A percentile compares a stretch with the other conserved stretches of the same genome.
Evolutionary conservation across 345 rosid species (phyloP).

Genomic region (Hibiscus mutabilis): DNA sequence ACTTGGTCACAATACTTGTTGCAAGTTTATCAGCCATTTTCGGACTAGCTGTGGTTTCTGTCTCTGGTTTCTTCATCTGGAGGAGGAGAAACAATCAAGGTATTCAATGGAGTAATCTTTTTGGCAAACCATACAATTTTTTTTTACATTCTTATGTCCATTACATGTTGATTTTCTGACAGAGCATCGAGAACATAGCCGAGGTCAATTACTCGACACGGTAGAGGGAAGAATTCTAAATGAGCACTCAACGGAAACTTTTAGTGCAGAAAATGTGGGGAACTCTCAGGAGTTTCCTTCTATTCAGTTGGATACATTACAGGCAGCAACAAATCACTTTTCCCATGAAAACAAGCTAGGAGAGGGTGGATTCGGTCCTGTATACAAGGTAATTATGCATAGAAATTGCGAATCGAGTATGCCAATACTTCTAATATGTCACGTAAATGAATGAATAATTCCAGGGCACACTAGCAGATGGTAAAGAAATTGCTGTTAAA

Average conservation of each 20-base stretch:
- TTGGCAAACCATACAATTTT: background rate
- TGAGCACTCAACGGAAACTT: background rate
- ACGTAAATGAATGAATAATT: background rate
- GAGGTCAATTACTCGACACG: background rate
- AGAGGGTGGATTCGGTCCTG: conserved; percentile 12
- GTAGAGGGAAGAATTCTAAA: background rate
- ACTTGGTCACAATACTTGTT: background rate
- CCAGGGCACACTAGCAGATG: conserved; percentile 2
- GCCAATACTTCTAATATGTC: background rate
- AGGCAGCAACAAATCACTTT: background rate
- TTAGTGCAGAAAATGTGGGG: background rate
- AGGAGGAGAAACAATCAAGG: background rate
- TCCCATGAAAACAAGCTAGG: background rate
- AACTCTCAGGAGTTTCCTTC: background rate
- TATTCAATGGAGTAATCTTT: background rate
- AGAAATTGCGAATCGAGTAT: background rate
- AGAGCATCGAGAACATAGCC: background rate
- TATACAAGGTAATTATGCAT: background rate
- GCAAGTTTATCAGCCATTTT: background rate
- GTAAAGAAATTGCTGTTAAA: conserved; percentile 10
- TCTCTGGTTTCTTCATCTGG: background rate
- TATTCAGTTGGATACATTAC: background rate
- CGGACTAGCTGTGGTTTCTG: background rate
- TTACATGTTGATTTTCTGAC: background rate
- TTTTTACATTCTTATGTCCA: background rate